Conservation (phyloP, 2,329 filamentous ascomycete genomes). For the Huntiella moniliformis region DNA sequence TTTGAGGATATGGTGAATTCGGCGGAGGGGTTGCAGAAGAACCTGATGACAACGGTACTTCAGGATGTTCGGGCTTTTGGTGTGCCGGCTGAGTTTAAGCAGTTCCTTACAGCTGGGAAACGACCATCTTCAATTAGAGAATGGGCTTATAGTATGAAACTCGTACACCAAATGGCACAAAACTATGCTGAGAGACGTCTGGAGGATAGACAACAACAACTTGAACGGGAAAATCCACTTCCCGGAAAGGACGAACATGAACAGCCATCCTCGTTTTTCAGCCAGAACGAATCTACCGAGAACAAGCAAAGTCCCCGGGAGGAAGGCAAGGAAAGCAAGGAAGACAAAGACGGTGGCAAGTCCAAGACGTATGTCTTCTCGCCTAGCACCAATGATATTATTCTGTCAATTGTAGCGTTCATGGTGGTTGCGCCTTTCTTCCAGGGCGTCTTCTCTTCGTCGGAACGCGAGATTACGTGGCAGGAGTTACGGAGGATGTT, state of each 20-base stretch:
- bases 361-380: slow-evolving; percentile 19
- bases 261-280: slow-evolving; percentile 2
- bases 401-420: slow-evolving; percentile 29
- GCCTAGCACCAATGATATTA: slow-evolving; percentile 30
- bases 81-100: slow-evolving; percentile 47
- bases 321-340: slow-evolving; percentile 1
- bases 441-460: slow-evolving; percentile 22
- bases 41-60: slow-evolving; percentile 40
- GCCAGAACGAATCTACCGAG: slow-evolving; percentile 15
- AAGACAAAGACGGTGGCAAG: slow-evolving; percentile 19
- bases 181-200: slow-evolving; percentile 15
- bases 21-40: slow-evolving; percentile 42
- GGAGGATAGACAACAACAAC: slow-evolving; percentile 3
- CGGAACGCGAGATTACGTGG: slow-evolving; percentile 71
- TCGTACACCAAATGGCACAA: slow-evolving; percentile 37
- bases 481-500: slow-evolving; percentile 90
- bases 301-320: slow-evolving; percentile 3
- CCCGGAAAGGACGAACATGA: slow-evolving; percentile 11
- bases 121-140: slow-evolving; percentile 25
- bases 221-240: slow-evolving; percentile 11
- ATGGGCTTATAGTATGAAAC: slow-evolving; percentile 39
- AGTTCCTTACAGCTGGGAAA: slow-evolving; percentile 40
- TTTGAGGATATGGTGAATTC: slow-evolving; percentile 42
- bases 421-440: slow-evolving; percentile 23
- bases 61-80: slow-evolving; percentile 47